Percentiles rank a stretch among this genome's conserved stretches.
Evolutionary conservation across 495 filamentous ascomycete genomes (phyloP).

Genomic region (Aspergillus conjunctus): DNA sequence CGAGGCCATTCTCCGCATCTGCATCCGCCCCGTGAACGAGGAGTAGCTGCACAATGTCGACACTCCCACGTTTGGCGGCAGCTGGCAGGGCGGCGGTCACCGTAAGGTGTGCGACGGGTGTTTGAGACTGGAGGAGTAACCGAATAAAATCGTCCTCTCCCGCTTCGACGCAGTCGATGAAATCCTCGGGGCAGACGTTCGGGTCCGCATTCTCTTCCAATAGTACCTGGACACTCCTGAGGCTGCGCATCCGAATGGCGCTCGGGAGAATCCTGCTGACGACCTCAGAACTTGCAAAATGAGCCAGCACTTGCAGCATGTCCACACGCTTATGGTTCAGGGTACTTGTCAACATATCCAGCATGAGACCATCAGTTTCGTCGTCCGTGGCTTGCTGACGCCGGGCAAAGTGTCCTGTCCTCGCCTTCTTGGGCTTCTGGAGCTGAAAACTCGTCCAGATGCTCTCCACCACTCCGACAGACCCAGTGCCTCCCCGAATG

Average conservation of each 20-base stretch:
- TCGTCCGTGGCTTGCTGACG: constrained; percentile 14
- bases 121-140: constrained; percentile 12
- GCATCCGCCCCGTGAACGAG: constrained; percentile 17
- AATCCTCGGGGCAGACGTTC: constrained; percentile 12
- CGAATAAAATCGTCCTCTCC: constrained; percentile 15
- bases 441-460: constrained; percentile 14
- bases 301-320: constrained; percentile 17
- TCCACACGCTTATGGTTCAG: constrained; percentile 15
- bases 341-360: constrained; percentile 9
- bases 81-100: constrained; percentile 14
- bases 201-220: constrained; percentile 18
- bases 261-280: constrained; percentile 14
- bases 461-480: constrained; percentile 13
- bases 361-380: constrained; percentile 13
- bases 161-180: constrained; percentile 1
- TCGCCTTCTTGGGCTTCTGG: constrained; percentile 17
- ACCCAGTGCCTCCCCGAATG: constrained; percentile 2
- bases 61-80: constrained; percentile 8
- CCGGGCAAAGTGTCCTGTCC: constrained; percentile 12
- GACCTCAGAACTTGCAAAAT: constrained; percentile 11
- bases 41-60: constrained; percentile 9
- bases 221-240: constrained; percentile 7
- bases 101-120: constrained; percentile 4
- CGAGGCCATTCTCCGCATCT: constrained; percentile 8
- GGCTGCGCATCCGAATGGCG: constrained; percentile 15